These are phyloP conservation scores for Citrullus colocynthis DNA, from an alignment of 306 rosid genomes.

Conservation along the genomic window DNA sequence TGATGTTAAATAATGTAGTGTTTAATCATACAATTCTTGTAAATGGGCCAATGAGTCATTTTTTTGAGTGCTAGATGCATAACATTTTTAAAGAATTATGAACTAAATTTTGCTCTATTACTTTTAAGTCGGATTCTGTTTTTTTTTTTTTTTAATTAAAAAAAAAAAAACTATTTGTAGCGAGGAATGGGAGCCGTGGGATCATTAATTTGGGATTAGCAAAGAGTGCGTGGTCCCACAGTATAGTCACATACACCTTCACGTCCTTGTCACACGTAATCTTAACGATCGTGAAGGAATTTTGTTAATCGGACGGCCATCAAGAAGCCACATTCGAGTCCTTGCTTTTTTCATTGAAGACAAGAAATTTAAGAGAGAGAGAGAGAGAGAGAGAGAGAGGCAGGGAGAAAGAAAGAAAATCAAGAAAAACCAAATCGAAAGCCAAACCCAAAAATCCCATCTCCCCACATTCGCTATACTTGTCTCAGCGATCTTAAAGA, in stretches of 20 bases:
- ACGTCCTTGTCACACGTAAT: slow-evolving; percentile 26
- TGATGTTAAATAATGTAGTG: too few species aligned
- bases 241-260: neutral
- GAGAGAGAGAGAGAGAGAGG: slow-evolving; percentile 13
- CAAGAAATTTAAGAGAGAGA: slow-evolving; percentile 18
- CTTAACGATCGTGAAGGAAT: slow-evolving; percentile 6
- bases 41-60: too few species aligned
- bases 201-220: slow-evolving; percentile 18
- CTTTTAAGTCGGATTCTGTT: too few species aligned
- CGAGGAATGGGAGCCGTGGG: slow-evolving; percentile 30
- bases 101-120: too few species aligned
- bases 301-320: slow-evolving; percentile 42
- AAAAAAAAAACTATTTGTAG: neutral
- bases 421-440: slow-evolving; percentile 18
- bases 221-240: neutral
- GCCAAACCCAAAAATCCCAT: slow-evolving; percentile 6
- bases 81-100: too few species aligned
- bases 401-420: slow-evolving; percentile 8
- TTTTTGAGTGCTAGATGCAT: too few species aligned
- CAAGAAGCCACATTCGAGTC: slow-evolving; percentile 26
- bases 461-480: slow-evolving; percentile 24
- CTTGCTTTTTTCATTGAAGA: slow-evolving; percentile 8
- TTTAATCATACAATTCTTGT: too few species aligned
- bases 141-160: too few species aligned
- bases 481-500: slow-evolving; percentile 4